Base-by-base conservation (phyloP, 1,284 basidiomycete species). In the Cutaneotrichosporon dermatis region DNA sequence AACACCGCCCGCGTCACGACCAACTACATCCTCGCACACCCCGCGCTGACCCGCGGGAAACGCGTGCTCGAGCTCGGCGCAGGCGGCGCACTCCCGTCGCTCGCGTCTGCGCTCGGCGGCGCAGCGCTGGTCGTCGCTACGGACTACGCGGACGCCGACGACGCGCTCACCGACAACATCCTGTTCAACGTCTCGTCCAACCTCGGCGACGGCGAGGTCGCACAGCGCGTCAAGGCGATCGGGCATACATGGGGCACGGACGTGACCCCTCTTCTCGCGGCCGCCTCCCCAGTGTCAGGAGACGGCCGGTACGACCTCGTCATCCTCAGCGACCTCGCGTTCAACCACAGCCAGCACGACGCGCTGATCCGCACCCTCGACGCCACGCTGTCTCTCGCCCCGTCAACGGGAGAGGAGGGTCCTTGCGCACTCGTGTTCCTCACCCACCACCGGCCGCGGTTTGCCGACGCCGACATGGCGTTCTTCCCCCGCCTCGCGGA, bases 61-160 rank as follows among this genome's bases (percentile, higher is more conserved):
- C 79, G 74, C 35, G 86, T 97, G 0, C 80, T 98, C 2, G 95
- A 99, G 75, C 84, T 98, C 0, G 95, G 95, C 1, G 95, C 95
- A 0, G 95, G 92, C 0, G 92, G 91, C 1, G 94, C 87, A 0
- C 79, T 98, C 13, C 95, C 95, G 0, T 86, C 88, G 2, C 80
- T 97, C 11, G 84, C 92, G 1, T 80, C 86, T 0, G 84, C 82
- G 0, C 82, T 87, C 42, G 86, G 86, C 56, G 88, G 86, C 0
- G 90, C 90, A 0, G 70, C 73, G 40, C 65, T 70, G 43, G 68
- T 80, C 4, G 83, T 95, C 1, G 79, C 93, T 34, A 96, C 95
- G 0, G 95, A 99, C 76, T 98, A 97, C 76, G 93, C 94, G 0
- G 95, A 97, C 76, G 93, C 94, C 0, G 95, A 98, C 68, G 71